Evolutionary conservation across 2,329 filamentous ascomycete species (phyloP).

Genomic region (Shiraia sp.): DNA sequence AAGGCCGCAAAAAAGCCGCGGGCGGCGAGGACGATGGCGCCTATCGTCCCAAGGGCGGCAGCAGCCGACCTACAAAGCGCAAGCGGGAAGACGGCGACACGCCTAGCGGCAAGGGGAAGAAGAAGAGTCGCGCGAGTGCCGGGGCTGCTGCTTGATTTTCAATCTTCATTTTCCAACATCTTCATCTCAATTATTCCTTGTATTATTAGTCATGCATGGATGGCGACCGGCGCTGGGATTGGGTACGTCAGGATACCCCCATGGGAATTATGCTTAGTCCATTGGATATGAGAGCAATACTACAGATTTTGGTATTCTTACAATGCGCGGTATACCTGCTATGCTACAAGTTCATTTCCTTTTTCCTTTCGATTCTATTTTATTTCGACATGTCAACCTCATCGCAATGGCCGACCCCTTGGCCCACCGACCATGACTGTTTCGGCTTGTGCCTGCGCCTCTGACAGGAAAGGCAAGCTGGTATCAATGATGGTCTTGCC

Average conservation of each 20-base stretch:
- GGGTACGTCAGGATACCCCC: conserved; percentile 1
- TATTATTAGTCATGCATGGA: neutral
- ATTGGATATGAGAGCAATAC: neutral
- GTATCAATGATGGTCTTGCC: conserved; percentile 49
- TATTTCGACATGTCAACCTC: neutral
- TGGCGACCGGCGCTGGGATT: conserved; percentile 3
- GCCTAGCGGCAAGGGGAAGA: conserved; percentile 28
- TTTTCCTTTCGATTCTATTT: neutral
- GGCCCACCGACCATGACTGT: conserved; percentile 22
- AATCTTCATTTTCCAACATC: neutral
- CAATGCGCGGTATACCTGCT: neutral
- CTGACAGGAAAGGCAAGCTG: conserved; percentile 26
- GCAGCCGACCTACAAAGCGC: conserved; percentile 46
- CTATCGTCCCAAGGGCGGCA: conserved; percentile 55
- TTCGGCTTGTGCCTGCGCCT: conserved; percentile 13
- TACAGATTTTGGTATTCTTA: neutral
- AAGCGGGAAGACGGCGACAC: conserved; percentile 49
- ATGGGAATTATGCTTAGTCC: conserved; percentile 4
- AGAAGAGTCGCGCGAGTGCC: conserved; percentile 39
- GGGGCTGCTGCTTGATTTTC: conserved; percentile 9
- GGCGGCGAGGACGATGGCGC: conserved; percentile 48
- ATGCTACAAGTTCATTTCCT: neutral
- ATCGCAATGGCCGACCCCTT: conserved; percentile 13
- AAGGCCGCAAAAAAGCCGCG: conserved; percentile 32
- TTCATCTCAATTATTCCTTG: neutral